Evolutionary conservation across 495 filamentous ascomycete species (phyloP), one percentile per base, ranked within the genome.

Genomic region (Gamarada debralockiae): DNA sequence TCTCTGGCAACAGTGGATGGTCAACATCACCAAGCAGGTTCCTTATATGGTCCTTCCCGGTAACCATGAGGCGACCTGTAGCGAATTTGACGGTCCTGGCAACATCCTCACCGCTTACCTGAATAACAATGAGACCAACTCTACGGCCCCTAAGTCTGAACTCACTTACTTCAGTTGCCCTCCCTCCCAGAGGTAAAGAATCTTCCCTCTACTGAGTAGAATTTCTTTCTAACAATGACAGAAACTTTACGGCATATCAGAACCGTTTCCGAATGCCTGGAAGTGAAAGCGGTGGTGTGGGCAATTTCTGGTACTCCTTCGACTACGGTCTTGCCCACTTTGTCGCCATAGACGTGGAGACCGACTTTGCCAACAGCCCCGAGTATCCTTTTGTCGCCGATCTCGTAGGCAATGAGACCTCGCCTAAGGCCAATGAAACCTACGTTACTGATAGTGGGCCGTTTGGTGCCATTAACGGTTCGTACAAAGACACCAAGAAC

Each of bases 261-360:
- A 48, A 68, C 40, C 61, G 59, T n/a, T 80, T 74, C 61, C 66
- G 69, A n/a, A 79, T 80, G 76, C 75, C 76, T 0, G 60, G 43
- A 0, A 57, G 65, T 3, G 71, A 75, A 40, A 51, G 66, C 3
- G 73, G 72, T 1, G 66, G 66, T 3, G 69, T 72, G 1, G 59
- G 67, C 12, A 79, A 76, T 67, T 78, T 81, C 64, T 81, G 78
- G 78, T 81, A 81, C 61, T 78, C 74, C 1, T 81, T 79, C 62
- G 75, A 81, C 41, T 75, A 79, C 50, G 78, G 78, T 49, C 68
- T 76, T 62, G 77, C 66, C 0, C 77, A 81, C 60, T 66, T 76
- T 41, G 61, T 74, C 31, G 66, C 72, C 65, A 68, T 80, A 54
- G 65, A 80, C 57, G 74, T 67, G 6, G 77, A 80, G 45, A 81